These are phyloP conservation scores for Filosporella fistucella DNA, from an alignment of 495 filamentous ascomycete species.

Conservation along the genomic window DNA sequence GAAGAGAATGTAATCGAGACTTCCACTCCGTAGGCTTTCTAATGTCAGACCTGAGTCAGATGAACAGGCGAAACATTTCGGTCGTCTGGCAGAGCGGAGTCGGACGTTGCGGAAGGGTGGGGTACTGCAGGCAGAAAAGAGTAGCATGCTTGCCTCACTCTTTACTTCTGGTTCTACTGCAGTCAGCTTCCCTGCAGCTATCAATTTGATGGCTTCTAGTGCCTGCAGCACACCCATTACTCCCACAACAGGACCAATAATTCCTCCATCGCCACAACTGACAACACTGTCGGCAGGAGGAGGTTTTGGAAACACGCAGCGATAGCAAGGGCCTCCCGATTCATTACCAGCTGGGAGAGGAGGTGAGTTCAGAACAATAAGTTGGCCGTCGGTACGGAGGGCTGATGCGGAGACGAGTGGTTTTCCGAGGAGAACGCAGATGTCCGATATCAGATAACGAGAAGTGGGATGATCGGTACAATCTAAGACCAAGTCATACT, in stretches of 20 bases:
- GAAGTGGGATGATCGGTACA: conserved; percentile 91
- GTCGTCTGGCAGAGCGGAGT: conserved; percentile 55
- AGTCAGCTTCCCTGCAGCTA: conserved; percentile 38
- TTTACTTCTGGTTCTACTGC: not conserved
- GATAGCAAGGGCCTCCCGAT: conserved; percentile 73
- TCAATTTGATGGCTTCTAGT: conserved; percentile 80
- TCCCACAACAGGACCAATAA: conserved; percentile 88
- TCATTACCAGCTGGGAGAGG: conserved; percentile 37
- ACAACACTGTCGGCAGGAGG: conserved; percentile 74
- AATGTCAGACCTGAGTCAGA: conserved; percentile 53
- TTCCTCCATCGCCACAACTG: conserved; percentile 86
- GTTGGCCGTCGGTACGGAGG: conserved; percentile 79
- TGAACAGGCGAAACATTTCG: conserved; percentile 73
- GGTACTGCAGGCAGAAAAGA: conserved; percentile 68
- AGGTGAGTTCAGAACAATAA: conserved; percentile 76
- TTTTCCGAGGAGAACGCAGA: conserved; percentile 72
- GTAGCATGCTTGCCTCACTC: conserved; percentile 39
- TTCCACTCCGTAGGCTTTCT: conserved; percentile 56
- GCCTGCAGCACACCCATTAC: conserved; percentile 93
- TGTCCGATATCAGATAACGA: conserved; percentile 89
- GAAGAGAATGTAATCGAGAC: conserved; percentile 73
- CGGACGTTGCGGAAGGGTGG: conserved; percentile 69
- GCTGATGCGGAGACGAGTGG: conserved; percentile 87
- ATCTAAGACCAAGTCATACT: conserved; percentile 84
- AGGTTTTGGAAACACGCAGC: conserved; percentile 86